Base-by-base conservation (phyloP, 371 early-diverging fungal genomes). In the Rhizopus delemar region DNA sequence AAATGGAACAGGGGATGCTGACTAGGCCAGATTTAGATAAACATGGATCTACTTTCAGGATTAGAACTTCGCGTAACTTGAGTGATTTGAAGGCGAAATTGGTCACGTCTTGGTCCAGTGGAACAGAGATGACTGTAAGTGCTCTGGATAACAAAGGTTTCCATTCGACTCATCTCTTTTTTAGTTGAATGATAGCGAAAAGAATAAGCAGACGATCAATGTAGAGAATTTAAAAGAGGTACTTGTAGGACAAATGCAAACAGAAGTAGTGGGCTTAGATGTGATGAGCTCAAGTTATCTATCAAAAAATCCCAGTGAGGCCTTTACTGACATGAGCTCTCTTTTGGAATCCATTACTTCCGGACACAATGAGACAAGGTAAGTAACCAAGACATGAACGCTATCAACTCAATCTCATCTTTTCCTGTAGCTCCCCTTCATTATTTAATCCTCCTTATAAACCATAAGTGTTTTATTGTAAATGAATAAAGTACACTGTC, bases 201-300 rank as follows among this genome's bases (percentile, higher is more conserved):
- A 59, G 33, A 54, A 41, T 13, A 67, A 63, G 41, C 70, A 69
- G 33, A 62, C 70, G 3, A 75, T 80, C 56, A 75, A 76, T 33
- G 81, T 80, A 7, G 81, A 80, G 34, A 78, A 75, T n/a, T 64
- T 83, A 16, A 72, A 73, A 45, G 79, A 83, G 53, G 80, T 78
- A 3, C 52, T 83, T 28, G 13, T 41, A 5, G 65, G 65, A 15
- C 59, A 59, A 56, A 32, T 39, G 29, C 55, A 60, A 43, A 35
- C 33, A 3, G 57, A 59, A 29, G 31, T 46, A 8, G 58, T 56
- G 22, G 48, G 62, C 11, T 46, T 68, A 35, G 60, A 68, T 34
- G 41, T 29, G 22, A 48, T 29, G 29, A 22, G 15, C 53, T n/a
- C 48, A 62, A 59, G 52, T 31, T 60, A 60, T 46, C 57, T 72